phyloP scores from a whole-genome alignment of 1,284 basidiomycete genomes.

The Irpex lacteus region DNA sequence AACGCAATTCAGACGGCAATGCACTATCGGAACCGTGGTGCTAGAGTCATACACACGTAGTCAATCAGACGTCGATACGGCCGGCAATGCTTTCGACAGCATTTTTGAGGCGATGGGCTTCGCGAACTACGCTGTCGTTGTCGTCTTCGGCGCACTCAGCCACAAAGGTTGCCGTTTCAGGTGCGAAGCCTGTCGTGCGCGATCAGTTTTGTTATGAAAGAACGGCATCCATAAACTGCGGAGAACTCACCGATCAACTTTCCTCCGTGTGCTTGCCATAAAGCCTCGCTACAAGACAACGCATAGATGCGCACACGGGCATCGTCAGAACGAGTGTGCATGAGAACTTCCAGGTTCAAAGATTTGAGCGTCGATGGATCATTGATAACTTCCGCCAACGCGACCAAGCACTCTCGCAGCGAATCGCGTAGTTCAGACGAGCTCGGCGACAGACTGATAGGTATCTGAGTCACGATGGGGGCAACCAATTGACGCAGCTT shows the following conservation, averaged over 20 bases:
- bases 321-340: slow-evolving; percentile 85
- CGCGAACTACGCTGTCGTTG: slow-evolving; percentile 71
- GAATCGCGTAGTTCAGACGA: slow-evolving; percentile 36
- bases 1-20: neutral
- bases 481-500: slow-evolving; percentile 65
- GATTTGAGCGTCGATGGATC: slow-evolving; percentile 72
- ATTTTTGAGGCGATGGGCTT: slow-evolving; percentile 61
- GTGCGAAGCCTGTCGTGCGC: slow-evolving; percentile 53
- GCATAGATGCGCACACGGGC: slow-evolving; percentile 65
- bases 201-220: slow-evolving; percentile 1
- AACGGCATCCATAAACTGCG: neutral
- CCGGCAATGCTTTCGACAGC: slow-evolving; percentile 70
- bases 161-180: slow-evolving; percentile 81
- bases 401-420: slow-evolving; percentile 47
- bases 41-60: neutral
- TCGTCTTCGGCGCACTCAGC: slow-evolving; percentile 82
- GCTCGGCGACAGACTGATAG: slow-evolving; percentile 41
- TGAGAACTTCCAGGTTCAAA: slow-evolving; percentile 82
- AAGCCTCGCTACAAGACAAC: slow-evolving; percentile 60
- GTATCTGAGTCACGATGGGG: slow-evolving; percentile 64
- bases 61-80: slow-evolving; percentile 40
- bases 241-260: slow-evolving; percentile 63
- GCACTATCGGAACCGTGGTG: neutral
- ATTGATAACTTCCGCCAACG: slow-evolving; percentile 53
- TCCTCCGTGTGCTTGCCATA: slow-evolving; percentile 80